Evolutionary conservation across 164 flowering plant species (phyloP).

Genomic region (Magnolia officinalis): DNA sequence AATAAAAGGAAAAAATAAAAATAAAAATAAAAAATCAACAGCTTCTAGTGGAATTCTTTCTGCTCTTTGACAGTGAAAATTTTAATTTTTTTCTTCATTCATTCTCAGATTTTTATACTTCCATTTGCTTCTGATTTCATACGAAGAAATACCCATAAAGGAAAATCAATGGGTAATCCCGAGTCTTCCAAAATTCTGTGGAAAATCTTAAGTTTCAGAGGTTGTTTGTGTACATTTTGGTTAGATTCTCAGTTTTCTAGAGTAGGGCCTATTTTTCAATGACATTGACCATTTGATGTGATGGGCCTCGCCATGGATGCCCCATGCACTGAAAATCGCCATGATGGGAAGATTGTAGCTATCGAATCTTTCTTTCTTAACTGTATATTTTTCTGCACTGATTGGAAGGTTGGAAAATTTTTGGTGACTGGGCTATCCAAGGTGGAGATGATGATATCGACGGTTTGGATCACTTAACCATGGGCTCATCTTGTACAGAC

Average conservation of each 20-base stretch:
- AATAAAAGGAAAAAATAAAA: too few species aligned
- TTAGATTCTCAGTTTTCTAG: neutral
- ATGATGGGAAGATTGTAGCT: neutral
- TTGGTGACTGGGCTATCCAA: neutral
- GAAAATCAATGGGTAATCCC: neutral
- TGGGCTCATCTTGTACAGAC: too few species aligned
- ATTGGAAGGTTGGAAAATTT: neutral
- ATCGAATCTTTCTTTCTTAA: neutral
- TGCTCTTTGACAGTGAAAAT: neutral
- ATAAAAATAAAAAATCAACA: too few species aligned
- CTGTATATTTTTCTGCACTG: neutral
- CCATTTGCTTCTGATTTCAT: neutral
- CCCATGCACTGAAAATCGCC: neutral
- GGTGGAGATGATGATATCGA: neutral
- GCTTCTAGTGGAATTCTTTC: constrained; percentile 1
- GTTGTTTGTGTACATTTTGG: neutral
- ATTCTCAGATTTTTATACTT: neutral
- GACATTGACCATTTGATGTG: neutral
- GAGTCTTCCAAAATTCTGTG: neutral
- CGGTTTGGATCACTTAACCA: neutral
- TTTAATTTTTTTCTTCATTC: neutral
- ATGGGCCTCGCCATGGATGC: neutral
- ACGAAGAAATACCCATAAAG: neutral
- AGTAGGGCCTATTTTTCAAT: neutral
- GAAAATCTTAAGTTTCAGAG: neutral